Conservation (phyloP, 2,329 filamentous ascomycete species). For the Diplodia seriata region DNA sequence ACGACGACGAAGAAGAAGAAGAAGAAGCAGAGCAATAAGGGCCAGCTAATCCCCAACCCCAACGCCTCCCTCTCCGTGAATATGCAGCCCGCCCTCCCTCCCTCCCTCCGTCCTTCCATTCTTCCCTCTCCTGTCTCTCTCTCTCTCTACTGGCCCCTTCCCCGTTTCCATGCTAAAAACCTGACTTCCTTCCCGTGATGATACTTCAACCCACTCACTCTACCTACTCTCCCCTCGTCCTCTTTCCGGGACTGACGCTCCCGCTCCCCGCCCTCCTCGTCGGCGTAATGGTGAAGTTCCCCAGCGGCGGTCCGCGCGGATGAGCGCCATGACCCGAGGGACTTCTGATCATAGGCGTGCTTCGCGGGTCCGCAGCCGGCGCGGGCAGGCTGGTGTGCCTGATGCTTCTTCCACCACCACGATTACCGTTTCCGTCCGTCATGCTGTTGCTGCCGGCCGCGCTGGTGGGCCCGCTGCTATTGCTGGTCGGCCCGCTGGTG, state of each 20-base stretch:
- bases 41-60: too few species aligned
- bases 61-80: too few species aligned
- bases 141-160: too few species aligned
- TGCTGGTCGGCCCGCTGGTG: not conserved
- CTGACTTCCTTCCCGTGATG: not conserved
- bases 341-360: constrained; percentile 17
- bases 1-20: too few species aligned
- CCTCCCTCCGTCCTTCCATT: too few species aligned
- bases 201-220: not conserved
- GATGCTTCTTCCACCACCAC: not conserved
- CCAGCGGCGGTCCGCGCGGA: constrained; percentile 24
- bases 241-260: constrained; percentile 23
- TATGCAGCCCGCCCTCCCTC: too few species aligned
- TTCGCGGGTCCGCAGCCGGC: not conserved
- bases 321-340: not conserved
- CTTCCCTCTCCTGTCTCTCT: too few species aligned
- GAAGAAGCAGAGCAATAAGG: too few species aligned
- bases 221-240: constrained; percentile 12
- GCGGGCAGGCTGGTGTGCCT: constrained; percentile 15
- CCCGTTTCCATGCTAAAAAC: too few species aligned
- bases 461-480: constrained; percentile 9
- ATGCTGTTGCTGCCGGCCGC: not conserved
- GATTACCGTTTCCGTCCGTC: not conserved
- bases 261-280: constrained; percentile 13
- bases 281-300: constrained; percentile 26